A percentile compares a stretch with the other conserved stretches of the same genome.
phyloP scores from a whole-genome alignment of 2,329 filamentous ascomycete genomes.

The Diaporthe capsici region DNA sequence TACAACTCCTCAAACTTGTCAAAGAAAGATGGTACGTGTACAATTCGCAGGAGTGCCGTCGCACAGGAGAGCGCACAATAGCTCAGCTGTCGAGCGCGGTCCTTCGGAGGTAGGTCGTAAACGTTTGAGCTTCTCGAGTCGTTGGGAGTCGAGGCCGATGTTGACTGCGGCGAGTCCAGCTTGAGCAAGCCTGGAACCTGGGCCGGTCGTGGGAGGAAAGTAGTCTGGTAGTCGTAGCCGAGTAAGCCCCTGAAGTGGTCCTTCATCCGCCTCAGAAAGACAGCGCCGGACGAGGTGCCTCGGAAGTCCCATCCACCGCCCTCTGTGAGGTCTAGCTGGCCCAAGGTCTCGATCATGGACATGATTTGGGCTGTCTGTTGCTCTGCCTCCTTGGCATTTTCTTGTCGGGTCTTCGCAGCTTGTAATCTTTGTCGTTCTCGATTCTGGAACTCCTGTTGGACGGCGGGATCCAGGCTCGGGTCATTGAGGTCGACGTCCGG shows the following conservation, averaged over 20 bases:
- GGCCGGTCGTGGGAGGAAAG: constrained; percentile 69
- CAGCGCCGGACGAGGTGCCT: constrained; percentile 90
- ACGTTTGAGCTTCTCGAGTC: constrained; percentile 67
- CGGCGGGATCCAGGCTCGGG: constrained; percentile 82
- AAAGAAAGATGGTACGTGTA: constrained; percentile 88
- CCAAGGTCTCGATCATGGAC: constrained; percentile 95
- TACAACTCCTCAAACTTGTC: constrained; percentile 84
- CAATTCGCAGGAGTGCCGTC: constrained; percentile 74
- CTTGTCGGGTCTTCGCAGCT: constrained; percentile 57
- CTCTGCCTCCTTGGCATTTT: constrained; percentile 51
- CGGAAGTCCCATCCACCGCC: constrained; percentile 95
- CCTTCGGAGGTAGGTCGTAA: constrained; percentile 78
- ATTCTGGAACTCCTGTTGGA: constrained; percentile 77
- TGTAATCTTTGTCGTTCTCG: constrained; percentile 66
- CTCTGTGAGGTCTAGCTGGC: constrained; percentile 92
- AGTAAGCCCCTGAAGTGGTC: constrained; percentile 87
- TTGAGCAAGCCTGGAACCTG: constrained; percentile 65
- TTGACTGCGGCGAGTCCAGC: constrained; percentile 79
- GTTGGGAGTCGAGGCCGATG: constrained; percentile 72
- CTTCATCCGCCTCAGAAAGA: constrained; percentile 89
- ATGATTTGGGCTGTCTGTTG: constrained; percentile 82
- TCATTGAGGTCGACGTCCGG: constrained; percentile 90
- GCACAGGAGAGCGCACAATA: constrained; percentile 70
- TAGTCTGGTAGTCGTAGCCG: constrained; percentile 72
- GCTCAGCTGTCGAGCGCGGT: constrained; percentile 67